These are phyloP conservation scores for Xylaria sp. DNA, from an alignment of 2,329 filamentous ascomycete species.

Conservation along the genomic window DNA sequence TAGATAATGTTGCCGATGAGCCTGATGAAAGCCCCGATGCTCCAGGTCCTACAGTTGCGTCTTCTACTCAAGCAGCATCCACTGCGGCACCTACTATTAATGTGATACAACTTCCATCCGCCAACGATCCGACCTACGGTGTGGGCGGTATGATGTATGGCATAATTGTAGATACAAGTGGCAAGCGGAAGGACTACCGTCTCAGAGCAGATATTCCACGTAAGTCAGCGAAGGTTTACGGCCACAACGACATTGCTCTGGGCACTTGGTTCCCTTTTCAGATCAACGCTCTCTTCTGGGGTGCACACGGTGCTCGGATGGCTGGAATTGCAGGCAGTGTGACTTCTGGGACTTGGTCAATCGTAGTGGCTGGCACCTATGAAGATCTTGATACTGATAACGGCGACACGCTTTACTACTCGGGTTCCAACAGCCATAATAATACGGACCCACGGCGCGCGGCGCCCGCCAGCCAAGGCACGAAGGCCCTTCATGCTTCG, in stretches of 20 bases:
- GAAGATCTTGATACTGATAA: slow-evolving; percentile 35
- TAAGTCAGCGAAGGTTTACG: slow-evolving; percentile 38
- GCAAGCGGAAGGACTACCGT: slow-evolving; percentile 33
- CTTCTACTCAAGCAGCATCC: background rate
- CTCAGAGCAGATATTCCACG: slow-evolving; percentile 37
- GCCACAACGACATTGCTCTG: slow-evolving; percentile 42
- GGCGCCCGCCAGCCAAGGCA: slow-evolving; percentile 36
- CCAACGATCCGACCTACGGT: slow-evolving; percentile 42
- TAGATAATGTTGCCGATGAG: slow-evolving; percentile 33
- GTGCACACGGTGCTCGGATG: slow-evolving; percentile 41
- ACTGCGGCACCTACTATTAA: background rate
- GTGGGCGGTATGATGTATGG: slow-evolving; percentile 44
- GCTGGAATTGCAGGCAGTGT: slow-evolving; percentile 42
- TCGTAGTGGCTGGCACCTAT: slow-evolving; percentile 39
- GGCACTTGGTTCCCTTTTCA: slow-evolving; percentile 45
- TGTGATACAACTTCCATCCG: slow-evolving; percentile 30
- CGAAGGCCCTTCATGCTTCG: slow-evolving; percentile 41
- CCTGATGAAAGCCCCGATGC: background rate
- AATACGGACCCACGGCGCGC: slow-evolving; percentile 30
- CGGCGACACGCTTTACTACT: slow-evolving; percentile 35
- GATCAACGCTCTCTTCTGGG: slow-evolving; percentile 43
- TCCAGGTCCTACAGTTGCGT: background rate
- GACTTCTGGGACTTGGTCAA: slow-evolving; percentile 42
- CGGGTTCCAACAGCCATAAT: slow-evolving; percentile 36
- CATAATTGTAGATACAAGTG: slow-evolving; percentile 27